phyloP scores from a whole-genome alignment of 805 yeast species.

The Brettanomyces sp. region DNA sequence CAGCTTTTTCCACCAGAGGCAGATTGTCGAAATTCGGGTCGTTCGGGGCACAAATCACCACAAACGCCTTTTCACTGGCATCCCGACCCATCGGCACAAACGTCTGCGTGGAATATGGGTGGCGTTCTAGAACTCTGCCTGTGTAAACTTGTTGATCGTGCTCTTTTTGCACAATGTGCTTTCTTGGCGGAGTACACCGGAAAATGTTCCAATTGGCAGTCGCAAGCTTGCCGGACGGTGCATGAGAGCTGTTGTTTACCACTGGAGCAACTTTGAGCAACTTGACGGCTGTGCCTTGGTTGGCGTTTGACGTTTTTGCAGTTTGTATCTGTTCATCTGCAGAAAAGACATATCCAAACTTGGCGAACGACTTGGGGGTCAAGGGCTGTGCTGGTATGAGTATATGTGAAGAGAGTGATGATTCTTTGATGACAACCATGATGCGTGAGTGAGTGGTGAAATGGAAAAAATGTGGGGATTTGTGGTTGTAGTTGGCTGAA shows the following conservation, averaged over 20 bases:
- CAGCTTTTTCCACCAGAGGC: conserved; percentile 54
- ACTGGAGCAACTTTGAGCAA: conserved; percentile 65
- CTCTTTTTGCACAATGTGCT: conserved; percentile 24
- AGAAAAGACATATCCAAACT: conserved; percentile 70
- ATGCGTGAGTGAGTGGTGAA: not conserved
- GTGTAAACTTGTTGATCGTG: conserved; percentile 25
- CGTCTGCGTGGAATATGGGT: conserved; percentile 82
- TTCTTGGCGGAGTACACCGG: conserved; percentile 70
- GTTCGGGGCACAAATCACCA: conserved; percentile 72
- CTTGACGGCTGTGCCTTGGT: conserved; percentile 90
- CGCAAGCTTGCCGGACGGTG: conserved; percentile 39
- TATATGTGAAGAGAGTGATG: not conserved
- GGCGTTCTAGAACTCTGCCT: conserved; percentile 76
- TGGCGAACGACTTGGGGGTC: conserved; percentile 57
- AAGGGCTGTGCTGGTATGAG: conserved; percentile 19
- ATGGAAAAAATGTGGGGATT: not conserved
- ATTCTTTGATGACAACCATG: not conserved
- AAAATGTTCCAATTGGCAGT: conserved; percentile 76
- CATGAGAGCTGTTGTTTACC: conserved; percentile 36
- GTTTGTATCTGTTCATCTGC: conserved; percentile 61
- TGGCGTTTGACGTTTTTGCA: conserved; percentile 47
- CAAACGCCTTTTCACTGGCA: conserved; percentile 40
- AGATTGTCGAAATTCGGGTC: conserved; percentile 30
- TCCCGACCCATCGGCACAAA: conserved; percentile 81
- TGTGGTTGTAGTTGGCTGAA: too few relatives aligned